Evolutionary conservation across 2,329 filamentous ascomycete genomes (phyloP).

Genomic region (Thielaviopsis musarum): DNA sequence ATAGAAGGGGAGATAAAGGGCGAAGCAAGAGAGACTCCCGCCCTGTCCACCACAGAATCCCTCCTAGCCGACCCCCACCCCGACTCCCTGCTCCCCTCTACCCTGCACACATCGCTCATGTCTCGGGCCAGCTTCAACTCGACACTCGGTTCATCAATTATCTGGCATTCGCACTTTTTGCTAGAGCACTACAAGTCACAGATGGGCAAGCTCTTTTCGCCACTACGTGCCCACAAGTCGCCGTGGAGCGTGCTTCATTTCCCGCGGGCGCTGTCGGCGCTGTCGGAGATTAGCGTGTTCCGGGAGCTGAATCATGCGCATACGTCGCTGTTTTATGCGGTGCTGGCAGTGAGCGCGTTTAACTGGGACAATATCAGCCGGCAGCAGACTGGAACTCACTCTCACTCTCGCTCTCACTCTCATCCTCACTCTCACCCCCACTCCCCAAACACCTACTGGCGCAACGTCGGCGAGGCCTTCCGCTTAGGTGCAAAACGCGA

Average conservation of each 20-base stretch:
- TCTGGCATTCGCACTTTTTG: slow-evolving; percentile 15
- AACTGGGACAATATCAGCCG: slow-evolving; percentile 18
- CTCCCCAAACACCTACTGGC: neutral
- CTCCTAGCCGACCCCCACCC: neutral
- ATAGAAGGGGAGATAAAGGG: too few relatives aligned
- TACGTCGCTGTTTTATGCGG: slow-evolving; percentile 22
- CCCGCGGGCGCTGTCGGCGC: slow-evolving; percentile 20
- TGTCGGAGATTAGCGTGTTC: slow-evolving; percentile 22
- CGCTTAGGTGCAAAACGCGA: slow-evolving; percentile 18
- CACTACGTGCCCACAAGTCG: slow-evolving; percentile 22
- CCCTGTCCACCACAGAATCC: neutral
- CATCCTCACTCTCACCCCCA: too few relatives aligned
- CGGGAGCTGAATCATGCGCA: slow-evolving; percentile 21
- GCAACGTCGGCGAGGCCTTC: slow-evolving; percentile 18
- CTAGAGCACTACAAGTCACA: slow-evolving; percentile 23
- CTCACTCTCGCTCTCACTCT: too few relatives aligned
- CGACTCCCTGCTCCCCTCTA: neutral
- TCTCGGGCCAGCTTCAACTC: neutral
- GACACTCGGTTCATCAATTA: neutral
- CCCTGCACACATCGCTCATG: neutral
- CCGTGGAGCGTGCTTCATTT: slow-evolving; percentile 25
- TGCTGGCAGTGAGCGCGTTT: slow-evolving; percentile 23
- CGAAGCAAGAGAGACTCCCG: too few relatives aligned
- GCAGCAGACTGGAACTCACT: slow-evolving; percentile 12
- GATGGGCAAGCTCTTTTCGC: slow-evolving; percentile 21